A percentile compares a stretch with the other conserved stretches of the same genome.
These are phyloP conservation scores for Solanum clarkiae DNA, from an alignment of 257 asterid genomes.

Conservation along the genomic window DNA sequence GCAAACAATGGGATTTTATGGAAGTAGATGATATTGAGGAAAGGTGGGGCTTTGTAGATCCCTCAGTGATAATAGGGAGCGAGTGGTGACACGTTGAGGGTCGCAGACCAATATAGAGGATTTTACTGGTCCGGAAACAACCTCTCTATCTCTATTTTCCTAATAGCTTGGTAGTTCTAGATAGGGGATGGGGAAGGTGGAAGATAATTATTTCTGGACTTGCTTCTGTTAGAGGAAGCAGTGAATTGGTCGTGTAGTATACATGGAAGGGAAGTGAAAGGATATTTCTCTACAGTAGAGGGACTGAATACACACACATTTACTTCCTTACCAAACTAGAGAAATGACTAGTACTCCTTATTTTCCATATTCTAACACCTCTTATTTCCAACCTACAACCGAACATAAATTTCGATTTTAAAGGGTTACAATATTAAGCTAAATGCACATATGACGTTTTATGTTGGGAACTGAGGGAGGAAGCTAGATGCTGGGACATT, in stretches of 20 bases:
- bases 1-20: neutral
- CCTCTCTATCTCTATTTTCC: neutral
- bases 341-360: neutral
- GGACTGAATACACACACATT: too few relatives aligned
- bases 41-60: neutral
- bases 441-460: neutral
- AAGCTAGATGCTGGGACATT: neutral
- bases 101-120: neutral
- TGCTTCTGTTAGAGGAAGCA: neutral
- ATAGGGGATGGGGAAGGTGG: neutral
- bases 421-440: neutral
- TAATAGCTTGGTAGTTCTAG: neutral
- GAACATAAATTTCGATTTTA: neutral
- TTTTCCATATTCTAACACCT: neutral
- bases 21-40: neutral
- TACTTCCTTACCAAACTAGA: neutral
- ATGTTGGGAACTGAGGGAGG: neutral
- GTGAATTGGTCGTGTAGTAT: neutral
- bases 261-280: neutral
- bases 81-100: neutral
- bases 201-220: neutral
- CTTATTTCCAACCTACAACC: neutral
- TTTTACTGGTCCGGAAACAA: neutral
- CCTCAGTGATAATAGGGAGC: neutral
- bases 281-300: neutral